Evolutionary conservation across 768 basidiomycete genomes (phyloP).

Genomic region (Mrakia blollopis): DNA sequence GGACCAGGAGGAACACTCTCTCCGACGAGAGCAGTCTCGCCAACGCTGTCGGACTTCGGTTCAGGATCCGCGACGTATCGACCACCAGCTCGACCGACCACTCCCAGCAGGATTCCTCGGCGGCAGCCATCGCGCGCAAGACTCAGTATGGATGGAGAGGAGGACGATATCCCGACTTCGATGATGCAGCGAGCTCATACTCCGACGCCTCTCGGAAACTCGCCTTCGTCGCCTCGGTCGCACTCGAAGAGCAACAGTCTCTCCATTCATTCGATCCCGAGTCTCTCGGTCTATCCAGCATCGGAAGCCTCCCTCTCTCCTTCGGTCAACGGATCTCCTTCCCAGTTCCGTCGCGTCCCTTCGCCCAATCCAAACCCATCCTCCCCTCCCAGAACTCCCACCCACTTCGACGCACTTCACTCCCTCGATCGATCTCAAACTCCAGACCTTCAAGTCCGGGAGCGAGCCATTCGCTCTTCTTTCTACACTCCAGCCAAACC

Average conservation of each 20-base stretch:
- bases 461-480: background rate
- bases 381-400: too few relatives aligned
- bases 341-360: background rate
- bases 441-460: background rate
- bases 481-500: background rate
- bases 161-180: constrained; percentile 47
- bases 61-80: background rate
- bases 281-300: constrained; percentile 5
- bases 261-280: background rate
- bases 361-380: background rate
- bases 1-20: background rate
- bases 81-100: constrained; percentile 65
- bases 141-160: constrained; percentile 50
- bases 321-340: background rate
- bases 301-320: background rate
- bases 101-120: constrained; percentile 72
- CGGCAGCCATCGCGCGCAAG: constrained; percentile 52
- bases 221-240: background rate
- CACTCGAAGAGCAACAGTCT: constrained; percentile 44
- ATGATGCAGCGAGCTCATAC: constrained; percentile 62
- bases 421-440: constrained; percentile 13
- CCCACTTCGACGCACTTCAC: background rate
- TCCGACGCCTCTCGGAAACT: constrained; percentile 45
- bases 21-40: background rate
- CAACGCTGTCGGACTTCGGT: background rate